These are phyloP conservation scores for Penicillium crustosum DNA, from an alignment of 2,329 filamentous ascomycete species.

Conservation along the genomic window DNA sequence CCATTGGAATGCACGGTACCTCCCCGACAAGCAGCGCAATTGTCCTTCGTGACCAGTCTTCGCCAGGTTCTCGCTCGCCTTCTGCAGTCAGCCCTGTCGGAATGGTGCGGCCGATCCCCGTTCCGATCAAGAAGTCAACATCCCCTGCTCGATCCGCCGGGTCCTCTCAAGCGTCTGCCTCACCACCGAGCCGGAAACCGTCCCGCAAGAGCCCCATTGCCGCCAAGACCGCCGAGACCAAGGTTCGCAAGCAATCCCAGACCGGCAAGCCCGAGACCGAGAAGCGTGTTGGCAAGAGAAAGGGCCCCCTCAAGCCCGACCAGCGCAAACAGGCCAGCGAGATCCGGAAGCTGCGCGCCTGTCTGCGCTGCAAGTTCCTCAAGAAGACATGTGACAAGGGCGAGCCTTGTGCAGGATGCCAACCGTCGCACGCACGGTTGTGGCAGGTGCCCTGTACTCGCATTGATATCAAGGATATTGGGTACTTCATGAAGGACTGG, in stretches of 20 bases:
- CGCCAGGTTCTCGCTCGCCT: conserved; percentile 45
- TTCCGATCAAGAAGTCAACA: conserved; percentile 47
- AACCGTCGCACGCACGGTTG: conserved; percentile 89
- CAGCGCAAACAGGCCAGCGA: conserved; percentile 96
- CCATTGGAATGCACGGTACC: conserved; percentile 25
- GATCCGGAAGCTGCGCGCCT: conserved; percentile 91
- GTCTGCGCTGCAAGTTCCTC: conserved; percentile 93
- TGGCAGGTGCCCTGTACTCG: conserved; percentile 98
- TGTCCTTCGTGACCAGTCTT: conserved; percentile 45
- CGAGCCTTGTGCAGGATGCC: conserved; percentile 91
- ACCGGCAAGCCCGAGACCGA: conserved; percentile 81
- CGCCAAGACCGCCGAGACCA: conserved; percentile 78
- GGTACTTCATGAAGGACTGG: conserved; percentile 99
- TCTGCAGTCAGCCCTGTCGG: conserved; percentile 65
- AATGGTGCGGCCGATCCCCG: conserved; percentile 65
- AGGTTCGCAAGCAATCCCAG: conserved; percentile 72
- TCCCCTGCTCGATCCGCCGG: conserved; percentile 59
- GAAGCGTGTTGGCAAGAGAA: conserved; percentile 90
- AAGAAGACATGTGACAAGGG: conserved; percentile 99
- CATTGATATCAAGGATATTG: conserved; percentile 98
- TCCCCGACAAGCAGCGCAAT: conserved; percentile 26
- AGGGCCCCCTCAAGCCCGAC: conserved; percentile 85
- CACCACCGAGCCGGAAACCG: conserved; percentile 64
- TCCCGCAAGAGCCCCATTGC: conserved; percentile 72
- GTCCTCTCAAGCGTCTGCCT: conserved; percentile 61